Conservation (phyloP, 108 stramenopile species). For the Seminavis robusta region DNA sequence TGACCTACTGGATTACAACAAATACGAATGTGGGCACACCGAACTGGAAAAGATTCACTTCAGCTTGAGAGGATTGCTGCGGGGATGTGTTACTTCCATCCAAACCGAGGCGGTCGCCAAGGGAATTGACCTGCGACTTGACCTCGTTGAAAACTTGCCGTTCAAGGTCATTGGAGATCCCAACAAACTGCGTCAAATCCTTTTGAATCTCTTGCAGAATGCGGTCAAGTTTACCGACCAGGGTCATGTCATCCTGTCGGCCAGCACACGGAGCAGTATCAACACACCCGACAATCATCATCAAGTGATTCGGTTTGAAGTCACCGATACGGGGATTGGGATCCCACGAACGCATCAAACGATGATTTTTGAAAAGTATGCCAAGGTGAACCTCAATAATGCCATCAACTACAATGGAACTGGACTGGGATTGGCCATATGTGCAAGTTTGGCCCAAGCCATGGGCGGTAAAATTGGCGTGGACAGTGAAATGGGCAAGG, state of each 20-base stretch:
- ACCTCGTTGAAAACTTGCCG: too few species aligned
- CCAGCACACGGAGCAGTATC: not conserved
- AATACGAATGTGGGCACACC: constrained; percentile 20
- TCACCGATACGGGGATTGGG: constrained; percentile 56
- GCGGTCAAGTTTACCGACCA: constrained; percentile 55
- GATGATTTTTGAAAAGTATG: constrained; percentile 41
- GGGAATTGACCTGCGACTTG: constrained; percentile 4
- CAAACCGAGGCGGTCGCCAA: not conserved
- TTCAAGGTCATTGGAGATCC: constrained; percentile 52
- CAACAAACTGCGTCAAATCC: constrained; percentile 50
- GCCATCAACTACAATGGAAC: constrained; percentile 50
- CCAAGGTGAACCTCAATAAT: constrained; percentile 32
- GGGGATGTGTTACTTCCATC: not conserved
- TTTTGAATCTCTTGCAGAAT: constrained; percentile 56
- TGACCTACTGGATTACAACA: constrained; percentile 20
- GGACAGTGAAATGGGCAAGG: constrained; percentile 25
- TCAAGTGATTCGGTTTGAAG: constrained; percentile 24
- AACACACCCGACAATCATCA: not conserved
- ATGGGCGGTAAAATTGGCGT: constrained; percentile 48
- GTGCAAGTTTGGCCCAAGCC: constrained; percentile 25
- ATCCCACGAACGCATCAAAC: constrained; percentile 22
- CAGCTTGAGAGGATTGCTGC: not conserved
- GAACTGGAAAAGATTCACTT: not conserved
- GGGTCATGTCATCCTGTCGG: constrained; percentile 23
- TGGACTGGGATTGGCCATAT: constrained; percentile 53